Conservation (phyloP, 2,329 filamentous ascomycete species). For the Stachybotrys chlorohalonatus region DNA sequence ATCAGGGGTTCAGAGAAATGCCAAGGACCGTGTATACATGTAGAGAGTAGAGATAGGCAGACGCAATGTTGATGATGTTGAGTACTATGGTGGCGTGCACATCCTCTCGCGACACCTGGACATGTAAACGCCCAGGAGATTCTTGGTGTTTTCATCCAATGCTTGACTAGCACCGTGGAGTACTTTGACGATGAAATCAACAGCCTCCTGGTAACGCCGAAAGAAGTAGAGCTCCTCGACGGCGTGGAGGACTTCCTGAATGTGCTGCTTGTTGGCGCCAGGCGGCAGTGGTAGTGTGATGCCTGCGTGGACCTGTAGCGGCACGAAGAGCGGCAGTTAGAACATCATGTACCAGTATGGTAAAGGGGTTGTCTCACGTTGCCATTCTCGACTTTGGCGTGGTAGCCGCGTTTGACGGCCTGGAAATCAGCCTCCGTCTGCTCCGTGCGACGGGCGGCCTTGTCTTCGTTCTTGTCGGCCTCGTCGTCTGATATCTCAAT, state of each 20-base stretch:
- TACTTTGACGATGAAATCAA: constrained; percentile 27
- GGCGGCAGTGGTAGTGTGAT: constrained; percentile 30
- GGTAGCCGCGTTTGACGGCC: constrained; percentile 34
- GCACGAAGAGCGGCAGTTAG: neutral
- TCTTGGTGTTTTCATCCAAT: constrained; percentile 34
- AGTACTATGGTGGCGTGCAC: neutral
- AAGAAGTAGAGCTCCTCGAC: constrained; percentile 51
- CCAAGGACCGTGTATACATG: neutral
- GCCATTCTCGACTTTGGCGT: constrained; percentile 43
- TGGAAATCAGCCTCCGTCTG: constrained; percentile 44
- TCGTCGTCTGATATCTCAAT: constrained; percentile 24
- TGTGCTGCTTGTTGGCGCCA: constrained; percentile 32
- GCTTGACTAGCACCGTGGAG: constrained; percentile 19
- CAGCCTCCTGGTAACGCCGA: constrained; percentile 34
- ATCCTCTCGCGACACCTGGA: constrained; percentile 27
- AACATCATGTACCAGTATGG: neutral
- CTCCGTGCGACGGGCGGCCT: constrained; percentile 23
- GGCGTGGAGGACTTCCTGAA: constrained; percentile 44
- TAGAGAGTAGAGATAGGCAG: neutral
- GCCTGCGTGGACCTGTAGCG: constrained; percentile 32
- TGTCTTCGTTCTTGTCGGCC: constrained; percentile 19
- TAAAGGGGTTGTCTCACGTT: constrained; percentile 30
- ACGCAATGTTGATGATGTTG: neutral
- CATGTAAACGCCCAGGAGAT: constrained; percentile 32
- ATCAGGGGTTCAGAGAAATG: neutral